These are phyloP conservation scores for Vigna angularis DNA, from an alignment of 306 rosid species.

Conservation along the genomic window DNA sequence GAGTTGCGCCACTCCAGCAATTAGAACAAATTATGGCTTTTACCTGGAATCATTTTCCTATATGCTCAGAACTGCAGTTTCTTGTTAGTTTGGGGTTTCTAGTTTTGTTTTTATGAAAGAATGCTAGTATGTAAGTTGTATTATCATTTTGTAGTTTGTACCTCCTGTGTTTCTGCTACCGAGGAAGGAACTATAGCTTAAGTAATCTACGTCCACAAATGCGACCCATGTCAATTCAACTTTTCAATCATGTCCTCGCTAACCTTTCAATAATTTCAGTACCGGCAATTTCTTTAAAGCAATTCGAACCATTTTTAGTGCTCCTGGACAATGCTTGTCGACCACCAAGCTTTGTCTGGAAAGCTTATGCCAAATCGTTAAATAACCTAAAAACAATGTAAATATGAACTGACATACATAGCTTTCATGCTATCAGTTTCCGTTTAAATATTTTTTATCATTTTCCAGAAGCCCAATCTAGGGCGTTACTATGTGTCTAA, in stretches of 20 bases:
- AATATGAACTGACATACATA: too few relatives aligned
- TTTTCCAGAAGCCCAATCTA: too few relatives aligned
- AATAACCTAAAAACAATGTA: too few relatives aligned
- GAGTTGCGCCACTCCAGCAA: slow-evolving; percentile 79
- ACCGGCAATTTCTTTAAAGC: too few relatives aligned
- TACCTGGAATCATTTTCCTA: background rate
- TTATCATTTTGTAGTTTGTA: slow-evolving; percentile 29
- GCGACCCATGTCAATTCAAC: background rate
- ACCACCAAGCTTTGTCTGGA: too few relatives aligned
- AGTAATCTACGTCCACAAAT: background rate
- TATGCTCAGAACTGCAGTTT: slow-evolving; percentile 19
- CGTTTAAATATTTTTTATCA: too few relatives aligned
- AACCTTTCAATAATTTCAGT: background rate
- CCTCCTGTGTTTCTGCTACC: background rate
- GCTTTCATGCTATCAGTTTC: too few relatives aligned
- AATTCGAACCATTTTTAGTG: too few relatives aligned
- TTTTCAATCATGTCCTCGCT: background rate
- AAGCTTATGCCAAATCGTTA: too few relatives aligned
- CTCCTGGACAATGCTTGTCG: too few relatives aligned
- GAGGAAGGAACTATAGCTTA: background rate
- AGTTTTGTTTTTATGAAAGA: slow-evolving; percentile 33
- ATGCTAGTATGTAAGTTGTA: slow-evolving; percentile 41
- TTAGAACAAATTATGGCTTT: slow-evolving; percentile 40
- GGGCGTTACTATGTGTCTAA: too few relatives aligned
- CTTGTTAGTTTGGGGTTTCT: slow-evolving; percentile 10